A percentile compares a stretch with the other conserved stretches of the same genome.
Evolutionary conservation across 768 basidiomycete genomes (phyloP).

Genomic region (Amyloporia xantha): DNA sequence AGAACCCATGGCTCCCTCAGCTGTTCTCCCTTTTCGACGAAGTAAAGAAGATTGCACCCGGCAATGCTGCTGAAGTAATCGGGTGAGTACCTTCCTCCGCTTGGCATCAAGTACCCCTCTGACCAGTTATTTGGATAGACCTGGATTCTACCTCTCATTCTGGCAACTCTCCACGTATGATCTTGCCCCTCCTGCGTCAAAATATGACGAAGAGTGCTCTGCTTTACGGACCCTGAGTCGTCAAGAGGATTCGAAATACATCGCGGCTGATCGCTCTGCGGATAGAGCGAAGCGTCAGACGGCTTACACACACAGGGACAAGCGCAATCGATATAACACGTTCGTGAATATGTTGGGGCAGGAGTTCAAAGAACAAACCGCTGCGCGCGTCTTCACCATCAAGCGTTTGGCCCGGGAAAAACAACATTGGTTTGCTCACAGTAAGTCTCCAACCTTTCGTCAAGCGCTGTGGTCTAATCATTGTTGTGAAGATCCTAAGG

Average conservation of each 20-base stretch:
- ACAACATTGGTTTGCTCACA: conserved; percentile 74
- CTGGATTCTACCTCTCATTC: conserved; percentile 91
- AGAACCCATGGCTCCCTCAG: conserved; percentile 80
- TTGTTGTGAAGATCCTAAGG: conserved; percentile 34
- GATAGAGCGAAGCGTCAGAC: conserved; percentile 54
- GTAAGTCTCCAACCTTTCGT: conserved; percentile 26
- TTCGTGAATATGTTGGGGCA: conserved; percentile 53
- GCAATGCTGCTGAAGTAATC: conserved; percentile 54
- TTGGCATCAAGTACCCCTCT: conserved; percentile 1
- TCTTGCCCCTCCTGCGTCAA: conserved; percentile 64
- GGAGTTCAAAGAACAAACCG: conserved; percentile 73
- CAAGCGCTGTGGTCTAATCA: too few relatives aligned
- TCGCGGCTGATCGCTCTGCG: conserved; percentile 62
- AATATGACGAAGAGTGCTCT: conserved; percentile 75
- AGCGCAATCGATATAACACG: conserved; percentile 60
- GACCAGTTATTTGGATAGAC: conserved; percentile 38
- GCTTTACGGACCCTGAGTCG: conserved; percentile 54
- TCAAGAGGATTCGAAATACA: conserved; percentile 60
- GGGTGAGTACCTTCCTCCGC: conserved; percentile 44
- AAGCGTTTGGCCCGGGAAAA: conserved; percentile 76
- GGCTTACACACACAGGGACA: conserved; percentile 50
- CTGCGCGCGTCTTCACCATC: conserved; percentile 64
- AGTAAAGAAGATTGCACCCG: conserved; percentile 64
- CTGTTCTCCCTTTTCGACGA: conserved; percentile 70
- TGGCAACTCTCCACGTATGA: conserved; percentile 96